Conservation (phyloP, 345 rosid species). For the Capsella bursapastoris region DNA sequence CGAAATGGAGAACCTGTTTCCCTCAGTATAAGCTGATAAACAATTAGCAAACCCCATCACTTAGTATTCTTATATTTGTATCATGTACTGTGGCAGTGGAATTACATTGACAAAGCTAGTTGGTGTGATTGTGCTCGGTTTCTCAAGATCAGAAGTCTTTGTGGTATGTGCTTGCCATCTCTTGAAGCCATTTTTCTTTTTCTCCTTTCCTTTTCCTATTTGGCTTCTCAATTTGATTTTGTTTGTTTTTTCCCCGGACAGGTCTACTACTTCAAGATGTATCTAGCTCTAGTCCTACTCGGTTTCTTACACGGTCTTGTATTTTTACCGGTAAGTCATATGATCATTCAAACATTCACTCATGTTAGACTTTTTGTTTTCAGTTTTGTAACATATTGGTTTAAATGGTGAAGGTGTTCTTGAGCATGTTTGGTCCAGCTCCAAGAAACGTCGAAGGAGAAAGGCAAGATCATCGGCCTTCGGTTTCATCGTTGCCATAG, state of each 20-base stretch:
- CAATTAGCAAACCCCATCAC: neutral
- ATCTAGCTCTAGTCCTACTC: constrained; percentile 87
- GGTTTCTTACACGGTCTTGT: constrained; percentile 96
- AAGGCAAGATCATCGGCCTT: constrained; percentile 70
- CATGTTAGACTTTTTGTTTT: neutral
- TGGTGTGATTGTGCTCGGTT: constrained; percentile 93
- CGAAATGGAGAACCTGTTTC: neutral
- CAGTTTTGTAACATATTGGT: constrained; percentile 8
- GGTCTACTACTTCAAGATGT: constrained; percentile 99
- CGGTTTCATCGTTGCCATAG: constrained; percentile 60
- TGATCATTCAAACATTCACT: constrained; percentile 3
- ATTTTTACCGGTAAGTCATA: constrained; percentile 80
- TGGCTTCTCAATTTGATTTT: neutral
- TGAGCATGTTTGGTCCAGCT: constrained; percentile 95
- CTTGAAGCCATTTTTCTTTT: neutral
- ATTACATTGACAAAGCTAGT: constrained; percentile 94
- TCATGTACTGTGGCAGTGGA: constrained; percentile 58
- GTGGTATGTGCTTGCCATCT: constrained; percentile 59
- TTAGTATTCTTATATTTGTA: neutral
- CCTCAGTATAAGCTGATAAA: neutral
- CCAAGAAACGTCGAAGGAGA: constrained; percentile 66
- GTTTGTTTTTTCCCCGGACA: constrained; percentile 28
- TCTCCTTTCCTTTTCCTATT: neutral
- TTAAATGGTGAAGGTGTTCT: constrained; percentile 62
- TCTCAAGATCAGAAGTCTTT: constrained; percentile 93